phyloP scores from a whole-genome alignment of 495 filamentous ascomycete species.

The Neurospora sp. region DNA sequence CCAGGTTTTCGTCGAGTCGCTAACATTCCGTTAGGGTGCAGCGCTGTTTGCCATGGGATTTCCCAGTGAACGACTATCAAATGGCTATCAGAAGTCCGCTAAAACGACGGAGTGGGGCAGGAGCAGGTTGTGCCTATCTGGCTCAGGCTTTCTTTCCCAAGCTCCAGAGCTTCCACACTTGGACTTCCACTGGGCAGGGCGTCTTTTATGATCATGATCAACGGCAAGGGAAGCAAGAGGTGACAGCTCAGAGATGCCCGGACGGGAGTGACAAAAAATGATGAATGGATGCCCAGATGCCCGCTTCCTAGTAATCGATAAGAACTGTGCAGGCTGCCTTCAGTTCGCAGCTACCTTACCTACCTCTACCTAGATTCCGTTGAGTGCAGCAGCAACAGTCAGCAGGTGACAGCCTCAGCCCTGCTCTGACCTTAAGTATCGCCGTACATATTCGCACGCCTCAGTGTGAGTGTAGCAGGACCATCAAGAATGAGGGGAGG shows the following conservation, averaged over 20 bases:
- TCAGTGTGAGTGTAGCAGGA: neutral
- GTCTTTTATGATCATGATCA: neutral
- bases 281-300: neutral
- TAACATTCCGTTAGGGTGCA: neutral
- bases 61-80: neutral
- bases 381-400: neutral
- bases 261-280: neutral
- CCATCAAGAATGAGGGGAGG: neutral
- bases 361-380: neutral
- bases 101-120: neutral
- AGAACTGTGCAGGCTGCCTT: neutral
- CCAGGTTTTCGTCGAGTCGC: neutral
- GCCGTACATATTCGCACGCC: neutral
- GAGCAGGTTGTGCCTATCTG: neutral
- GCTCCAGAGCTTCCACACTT: conserved; percentile 1
- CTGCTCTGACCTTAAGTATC: neutral
- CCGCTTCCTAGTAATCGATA: neutral
- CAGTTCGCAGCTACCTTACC: neutral
- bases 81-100: neutral
- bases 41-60: neutral
- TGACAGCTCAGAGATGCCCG: neutral
- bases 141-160: conserved; percentile 9
- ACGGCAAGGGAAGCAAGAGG: neutral
- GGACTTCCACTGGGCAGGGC: neutral
- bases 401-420: neutral